Evolutionary conservation across 768 basidiomycete genomes (phyloP).

Genomic region (Lyophyllum shimeji): DNA sequence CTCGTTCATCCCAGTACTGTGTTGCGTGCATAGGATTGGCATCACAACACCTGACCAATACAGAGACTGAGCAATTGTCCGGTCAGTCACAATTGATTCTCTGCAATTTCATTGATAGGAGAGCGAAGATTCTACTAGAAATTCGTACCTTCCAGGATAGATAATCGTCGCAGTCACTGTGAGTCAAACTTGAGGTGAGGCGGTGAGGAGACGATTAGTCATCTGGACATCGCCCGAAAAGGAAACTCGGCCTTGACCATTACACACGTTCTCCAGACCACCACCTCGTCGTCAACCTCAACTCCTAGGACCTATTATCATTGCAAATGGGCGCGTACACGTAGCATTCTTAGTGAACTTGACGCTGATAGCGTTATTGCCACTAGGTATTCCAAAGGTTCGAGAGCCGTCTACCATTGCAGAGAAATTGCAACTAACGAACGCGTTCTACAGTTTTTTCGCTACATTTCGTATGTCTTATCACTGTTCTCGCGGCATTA

Average conservation of each 20-base stretch:
- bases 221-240: slow-evolving; percentile 10
- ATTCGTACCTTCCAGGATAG: too few relatives aligned
- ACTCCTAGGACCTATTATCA: slow-evolving; percentile 1
- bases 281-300: slow-evolving; percentile 9
- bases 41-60: not conserved
- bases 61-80: not conserved
- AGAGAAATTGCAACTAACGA: slow-evolving; percentile 4
- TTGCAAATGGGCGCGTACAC: slow-evolving; percentile 20
- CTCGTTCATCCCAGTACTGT: not conserved
- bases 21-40: not conserved
- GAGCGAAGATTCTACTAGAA: too few relatives aligned
- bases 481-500: not conserved
- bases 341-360: not conserved
- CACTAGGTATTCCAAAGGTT: slow-evolving; percentile 66
- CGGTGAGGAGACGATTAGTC: too few relatives aligned
- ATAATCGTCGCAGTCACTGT: too few relatives aligned
- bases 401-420: slow-evolving; percentile 16
- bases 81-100: too few relatives aligned
- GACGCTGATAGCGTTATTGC: slow-evolving; percentile 1
- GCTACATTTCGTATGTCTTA: slow-evolving; percentile 83
- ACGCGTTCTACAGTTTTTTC: slow-evolving; percentile 75
- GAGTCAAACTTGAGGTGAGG: too few relatives aligned
- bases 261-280: slow-evolving; percentile 4
- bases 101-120: too few relatives aligned
- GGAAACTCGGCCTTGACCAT: slow-evolving; percentile 9